phyloP scores from a whole-genome alignment of 2,329 filamentous ascomycete species.

The Verticillium longisporum region DNA sequence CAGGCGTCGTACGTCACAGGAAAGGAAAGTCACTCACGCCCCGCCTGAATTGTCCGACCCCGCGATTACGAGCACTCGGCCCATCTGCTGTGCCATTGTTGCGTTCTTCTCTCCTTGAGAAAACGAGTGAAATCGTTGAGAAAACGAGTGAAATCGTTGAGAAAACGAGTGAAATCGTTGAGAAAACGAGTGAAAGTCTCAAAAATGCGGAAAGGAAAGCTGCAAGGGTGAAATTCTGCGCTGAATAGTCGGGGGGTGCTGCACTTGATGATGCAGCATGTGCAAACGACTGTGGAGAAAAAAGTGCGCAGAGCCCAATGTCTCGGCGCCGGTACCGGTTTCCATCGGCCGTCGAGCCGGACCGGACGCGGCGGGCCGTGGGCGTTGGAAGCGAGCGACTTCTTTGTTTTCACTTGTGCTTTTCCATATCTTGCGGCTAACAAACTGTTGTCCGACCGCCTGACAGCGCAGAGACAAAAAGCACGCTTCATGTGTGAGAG shows the following conservation, averaged over 20 bases:
- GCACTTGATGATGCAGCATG: neutral
- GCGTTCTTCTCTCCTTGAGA: neutral
- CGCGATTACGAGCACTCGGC: slow-evolving; percentile 70
- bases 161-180: no score
- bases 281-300: neutral
- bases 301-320: neutral
- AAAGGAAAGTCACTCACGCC: slow-evolving; percentile 49
- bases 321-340: slow-evolving; percentile 2
- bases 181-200: neutral
- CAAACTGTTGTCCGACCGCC: no score
- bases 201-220: neutral
- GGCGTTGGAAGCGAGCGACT: neutral
- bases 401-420: neutral
- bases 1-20: no score
- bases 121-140: no score
- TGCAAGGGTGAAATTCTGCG: neutral
- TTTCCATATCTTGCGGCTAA: neutral
- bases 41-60: slow-evolving; percentile 89
- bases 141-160: no score
- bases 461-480: no score
- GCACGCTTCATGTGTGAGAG: no score
- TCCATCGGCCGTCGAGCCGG: neutral
- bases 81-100: slow-evolving; percentile 24
- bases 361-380: neutral
- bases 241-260: no score